Evolutionary conservation across 2,329 filamentous ascomycete species (phyloP), one percentile per base, ranked within the genome.

Genomic region (Pseudogymnoascus verrucosus): DNA sequence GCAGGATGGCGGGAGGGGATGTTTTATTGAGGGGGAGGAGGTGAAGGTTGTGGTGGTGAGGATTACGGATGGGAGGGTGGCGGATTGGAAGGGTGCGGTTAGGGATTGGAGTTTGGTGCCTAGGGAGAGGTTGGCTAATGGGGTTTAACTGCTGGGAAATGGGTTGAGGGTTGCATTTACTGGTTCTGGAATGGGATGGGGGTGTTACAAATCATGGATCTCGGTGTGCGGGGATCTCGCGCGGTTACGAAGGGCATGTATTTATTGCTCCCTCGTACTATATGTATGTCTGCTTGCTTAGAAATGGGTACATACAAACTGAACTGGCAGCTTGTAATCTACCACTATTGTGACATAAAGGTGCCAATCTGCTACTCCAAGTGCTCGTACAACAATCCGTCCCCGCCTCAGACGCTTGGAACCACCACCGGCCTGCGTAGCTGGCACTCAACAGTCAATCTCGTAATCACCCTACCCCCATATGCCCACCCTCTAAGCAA

Each of bases 11-110:
- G 79, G 86, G 0, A 78, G 82, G 36, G 82, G 84, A 72, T 87
- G 84, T 72, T 90, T 92, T 75, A 84, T 96, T 44, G 89, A 88
- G 39, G 90, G 89, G 2, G 89, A 91, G 71, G 89, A 95, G 73
- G 92, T 96, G 1, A 83, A 89, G 60, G 93, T 97, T 5, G 91
- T 98, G 36, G 84, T 93, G 5, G 95, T 98, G 6, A 85, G 83
- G 70, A 91, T 98, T 69, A 84, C 83, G 70, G 90, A 93, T 73
- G 92, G 95, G 60, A 84, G 92, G 71, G 96, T 96, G 70, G 92
- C 90, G 68, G 95, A 96, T 75, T 96, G 90, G 89, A 96, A 96
- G 78, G 93, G 95, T n/a, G 85, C 87, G 12, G 91, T 98, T 4
- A 85, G 89, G 70, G 93, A 98, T 73, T 98, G 86, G 85, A 73